phyloP scores from a whole-genome alignment of 2,329 filamentous ascomycete species.

The Pseudocercospora cruenta region DNA sequence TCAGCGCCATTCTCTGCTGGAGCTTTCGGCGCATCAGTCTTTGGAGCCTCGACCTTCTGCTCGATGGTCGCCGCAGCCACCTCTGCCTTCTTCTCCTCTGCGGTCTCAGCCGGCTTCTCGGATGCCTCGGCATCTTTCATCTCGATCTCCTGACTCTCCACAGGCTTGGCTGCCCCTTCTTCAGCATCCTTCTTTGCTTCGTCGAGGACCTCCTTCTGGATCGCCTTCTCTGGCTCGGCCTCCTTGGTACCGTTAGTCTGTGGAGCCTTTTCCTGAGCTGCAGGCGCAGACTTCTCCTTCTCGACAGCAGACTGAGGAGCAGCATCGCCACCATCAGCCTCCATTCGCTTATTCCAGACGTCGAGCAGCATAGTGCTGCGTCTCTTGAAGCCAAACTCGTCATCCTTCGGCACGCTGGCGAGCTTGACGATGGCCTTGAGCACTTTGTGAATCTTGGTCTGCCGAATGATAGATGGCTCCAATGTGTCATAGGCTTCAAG shows the following conservation, averaged over 20 bases:
- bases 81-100: conserved; percentile 26
- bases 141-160: conserved; percentile 28
- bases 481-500: conserved; percentile 80
- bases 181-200: conserved; percentile 18
- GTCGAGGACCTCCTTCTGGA: conserved; percentile 7
- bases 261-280: conserved; percentile 33
- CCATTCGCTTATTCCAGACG: conserved; percentile 83
- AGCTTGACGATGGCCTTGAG: conserved; percentile 93
- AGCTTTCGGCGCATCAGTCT: conserved; percentile 5
- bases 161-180: conserved; percentile 18
- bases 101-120: conserved; percentile 30
- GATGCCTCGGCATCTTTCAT: conserved; percentile 31
- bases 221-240: conserved; percentile 23
- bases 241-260: conserved; percentile 39
- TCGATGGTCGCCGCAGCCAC: conserved; percentile 28
- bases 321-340: conserved; percentile 33
- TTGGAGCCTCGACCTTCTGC: conserved; percentile 22
- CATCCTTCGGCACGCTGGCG: conserved; percentile 80
- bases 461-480: conserved; percentile 84
- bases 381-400: conserved; percentile 85
- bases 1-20: conserved; percentile 15
- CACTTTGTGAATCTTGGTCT: conserved; percentile 98
- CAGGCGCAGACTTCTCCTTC: conserved; percentile 18
- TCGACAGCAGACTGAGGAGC: conserved; percentile 44
- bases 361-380: conserved; percentile 79